These are phyloP conservation scores for Exophiala lecanii-corni DNA, from an alignment of 2,329 filamentous ascomycete genomes.

Conservation along the genomic window DNA sequence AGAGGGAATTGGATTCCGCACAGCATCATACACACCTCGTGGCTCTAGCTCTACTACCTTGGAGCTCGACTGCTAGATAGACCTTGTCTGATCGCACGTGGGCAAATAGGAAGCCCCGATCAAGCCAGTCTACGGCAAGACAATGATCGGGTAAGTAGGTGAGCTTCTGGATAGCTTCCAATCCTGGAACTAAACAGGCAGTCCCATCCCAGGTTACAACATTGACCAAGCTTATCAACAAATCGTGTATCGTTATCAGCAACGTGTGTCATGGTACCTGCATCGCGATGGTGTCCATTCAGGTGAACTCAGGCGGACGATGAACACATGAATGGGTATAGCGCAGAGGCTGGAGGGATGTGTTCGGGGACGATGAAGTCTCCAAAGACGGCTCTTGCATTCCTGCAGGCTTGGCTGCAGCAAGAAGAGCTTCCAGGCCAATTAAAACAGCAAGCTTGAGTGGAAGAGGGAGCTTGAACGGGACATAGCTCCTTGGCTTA, in stretches of 20 bases:
- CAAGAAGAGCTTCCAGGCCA: background rate
- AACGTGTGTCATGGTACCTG: background rate
- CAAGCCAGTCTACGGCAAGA: no score
- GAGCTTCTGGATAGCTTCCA: background rate
- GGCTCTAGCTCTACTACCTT: background rate
- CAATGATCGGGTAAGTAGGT: background rate
- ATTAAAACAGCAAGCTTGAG: background rate
- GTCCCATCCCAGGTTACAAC: background rate
- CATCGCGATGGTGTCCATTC: background rate
- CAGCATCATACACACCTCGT: conserved; percentile 3
- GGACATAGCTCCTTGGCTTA: background rate
- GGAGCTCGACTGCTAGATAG: background rate
- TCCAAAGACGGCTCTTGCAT: no score
- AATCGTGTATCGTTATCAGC: background rate
- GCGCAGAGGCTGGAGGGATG: no score
- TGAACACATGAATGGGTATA: no score
- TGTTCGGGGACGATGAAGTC: no score
- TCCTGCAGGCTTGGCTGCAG: background rate
- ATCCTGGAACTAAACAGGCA: background rate
- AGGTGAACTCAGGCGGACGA: no score
- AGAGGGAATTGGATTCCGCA: conserved; percentile 1
- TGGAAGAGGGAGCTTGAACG: background rate
- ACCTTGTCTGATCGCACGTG: conserved; percentile 9
- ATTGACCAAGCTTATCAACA: background rate
- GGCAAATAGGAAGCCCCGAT: conserved; percentile 7